Evolutionary conservation across 2,329 filamentous ascomycete genomes (phyloP).

Genomic region (Pseudopithomyces chartarum): DNA sequence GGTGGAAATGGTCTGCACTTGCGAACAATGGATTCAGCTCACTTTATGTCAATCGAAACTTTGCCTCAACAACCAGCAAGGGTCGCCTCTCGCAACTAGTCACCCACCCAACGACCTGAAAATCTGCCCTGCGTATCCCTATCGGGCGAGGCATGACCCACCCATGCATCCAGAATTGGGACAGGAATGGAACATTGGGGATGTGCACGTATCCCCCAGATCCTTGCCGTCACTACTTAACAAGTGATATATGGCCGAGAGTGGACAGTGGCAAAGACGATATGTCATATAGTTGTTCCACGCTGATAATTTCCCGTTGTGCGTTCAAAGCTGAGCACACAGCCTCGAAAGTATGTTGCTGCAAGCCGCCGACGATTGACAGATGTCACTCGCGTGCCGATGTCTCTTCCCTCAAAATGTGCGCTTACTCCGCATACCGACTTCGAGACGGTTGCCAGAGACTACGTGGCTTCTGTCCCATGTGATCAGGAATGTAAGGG

Average conservation of each 20-base stretch:
- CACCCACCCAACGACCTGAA: conserved; percentile 6
- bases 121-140: conserved; percentile 12
- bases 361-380: conserved; percentile 13
- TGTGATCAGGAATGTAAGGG: conserved; percentile 5
- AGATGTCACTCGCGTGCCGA: conserved; percentile 13
- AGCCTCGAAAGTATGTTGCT: background rate
- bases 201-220: conserved; percentile 6
- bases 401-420: background rate
- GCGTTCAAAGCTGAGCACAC: background rate
- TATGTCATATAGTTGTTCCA: background rate
- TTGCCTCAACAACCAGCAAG: background rate
- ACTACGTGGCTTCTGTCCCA: conserved; percentile 2
- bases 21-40: background rate
- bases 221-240: background rate
- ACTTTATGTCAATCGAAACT: background rate
- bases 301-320: background rate
- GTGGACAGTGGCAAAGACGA: background rate
- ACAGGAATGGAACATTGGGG: conserved; percentile 15
- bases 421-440: background rate
- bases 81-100: background rate
- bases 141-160: conserved; percentile 4
- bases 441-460: conserved; percentile 1
- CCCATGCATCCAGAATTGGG: conserved; percentile 5
- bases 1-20: background rate
- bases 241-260: background rate